Evolutionary conservation across 345 rosid species (phyloP).

Genomic region (Corchorus olitorius): DNA sequence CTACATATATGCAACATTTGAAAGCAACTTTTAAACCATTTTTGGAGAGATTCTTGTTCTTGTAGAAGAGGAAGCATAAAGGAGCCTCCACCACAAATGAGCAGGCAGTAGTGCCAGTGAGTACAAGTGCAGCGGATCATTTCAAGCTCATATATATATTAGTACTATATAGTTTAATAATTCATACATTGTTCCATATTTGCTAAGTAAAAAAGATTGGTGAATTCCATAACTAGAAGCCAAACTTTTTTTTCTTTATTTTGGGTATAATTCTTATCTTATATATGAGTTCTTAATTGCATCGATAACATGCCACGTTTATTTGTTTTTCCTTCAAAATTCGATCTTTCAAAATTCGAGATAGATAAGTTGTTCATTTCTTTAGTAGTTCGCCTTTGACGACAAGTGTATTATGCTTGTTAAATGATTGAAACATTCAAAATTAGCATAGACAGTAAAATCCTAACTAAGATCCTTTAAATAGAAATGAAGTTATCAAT

Average conservation of each 20-base stretch:
- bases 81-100: constrained; percentile 22
- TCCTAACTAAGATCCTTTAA: too few relatives aligned
- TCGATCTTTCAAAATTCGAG: too few relatives aligned
- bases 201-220: background rate
- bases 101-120: background rate
- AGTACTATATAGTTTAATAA: background rate
- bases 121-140: constrained; percentile 20
- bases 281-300: background rate
- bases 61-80: constrained; percentile 19
- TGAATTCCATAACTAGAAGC: constrained; percentile 7
- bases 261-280: background rate
- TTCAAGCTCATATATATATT: background rate
- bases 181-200: background rate
- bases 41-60: constrained; percentile 21
- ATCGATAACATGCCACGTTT: background rate
- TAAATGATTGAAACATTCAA: too few relatives aligned
- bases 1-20: background rate
- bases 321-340: background rate
- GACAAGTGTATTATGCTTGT: too few relatives aligned
- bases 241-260: background rate
- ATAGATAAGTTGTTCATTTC: too few relatives aligned
- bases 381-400: too few relatives aligned
- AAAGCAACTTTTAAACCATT: constrained; percentile 12
- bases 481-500: too few relatives aligned
- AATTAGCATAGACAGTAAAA: too few relatives aligned